Evolutionary conservation across 805 yeast species (phyloP), one percentile per base, ranked within the genome.

Genomic region (Ogataea populi-albae): DNA sequence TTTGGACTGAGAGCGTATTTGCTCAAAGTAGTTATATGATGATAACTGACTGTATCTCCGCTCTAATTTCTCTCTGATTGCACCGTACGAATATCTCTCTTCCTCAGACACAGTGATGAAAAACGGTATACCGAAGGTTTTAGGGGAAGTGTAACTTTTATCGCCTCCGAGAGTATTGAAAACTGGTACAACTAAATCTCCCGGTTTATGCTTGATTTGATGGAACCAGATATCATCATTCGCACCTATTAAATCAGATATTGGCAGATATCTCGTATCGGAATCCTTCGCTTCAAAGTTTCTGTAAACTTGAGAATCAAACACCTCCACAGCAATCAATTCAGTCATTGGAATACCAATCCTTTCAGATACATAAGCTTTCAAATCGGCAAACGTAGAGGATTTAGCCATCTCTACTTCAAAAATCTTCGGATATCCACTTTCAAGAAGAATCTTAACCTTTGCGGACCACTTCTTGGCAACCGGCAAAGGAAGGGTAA

Each of bases 401-500:
- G 77, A 70, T 43, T 81, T 81, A 19, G 70, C 65, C 37, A 93
- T 62, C 50, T 86, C 95, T 9, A 88, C 85, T 43, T 84, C 91
- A 5, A 87, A 62, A 6, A 57, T 32, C 34, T 62, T 61, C 1
- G 81, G 75, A 7, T 57, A 61, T 6, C 79, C 75, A 14, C 63
- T 56, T 23, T 75, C 72, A n/a, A 85, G 79, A 21, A 88, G 71
- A 12, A 86, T 62, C 2, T 73, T 66, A 23, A 91, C 68, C 15
- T 71, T 71, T 26, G 79, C 81, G 21, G 66, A 62, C 96, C 97
- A 89, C 31, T 72, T 67, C 32, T 79, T 75, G 30, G 75, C 75
- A 2, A 81, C 75, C 0, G 98, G 98, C 17, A 91, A 66, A 0
- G 98, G 98, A 28, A 91, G 64, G 0, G 98, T 88, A 45, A 91